phyloP scores from a whole-genome alignment of 1,139 yeast genomes.

The Kurtzmaniella quercitrusa region DNA sequence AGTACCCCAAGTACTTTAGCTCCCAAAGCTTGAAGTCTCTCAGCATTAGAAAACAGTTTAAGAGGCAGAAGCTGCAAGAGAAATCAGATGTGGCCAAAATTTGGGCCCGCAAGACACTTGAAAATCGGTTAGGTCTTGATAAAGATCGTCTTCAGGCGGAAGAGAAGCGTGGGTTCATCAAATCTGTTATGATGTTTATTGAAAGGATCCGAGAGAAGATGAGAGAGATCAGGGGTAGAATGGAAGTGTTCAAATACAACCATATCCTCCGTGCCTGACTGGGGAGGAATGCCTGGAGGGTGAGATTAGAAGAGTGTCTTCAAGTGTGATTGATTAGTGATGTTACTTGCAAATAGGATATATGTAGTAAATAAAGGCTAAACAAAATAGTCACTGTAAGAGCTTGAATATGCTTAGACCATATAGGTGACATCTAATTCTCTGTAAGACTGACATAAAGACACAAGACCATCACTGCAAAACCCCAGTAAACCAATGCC shows the following conservation, averaged over 20 bases:
- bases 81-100: background rate
- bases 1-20: background rate
- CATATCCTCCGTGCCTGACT: background rate
- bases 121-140: background rate
- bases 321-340: no score
- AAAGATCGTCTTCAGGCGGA: background rate
- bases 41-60: background rate
- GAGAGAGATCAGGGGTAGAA: background rate
- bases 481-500: conserved; percentile 38
- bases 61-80: background rate
- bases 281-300: no score
- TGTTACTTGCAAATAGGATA: no score
- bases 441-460: conserved; percentile 32
- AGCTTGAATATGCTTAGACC: no score
- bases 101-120: background rate
- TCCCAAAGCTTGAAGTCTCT: background rate
- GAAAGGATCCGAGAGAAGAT: background rate
- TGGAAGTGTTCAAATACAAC: conserved; percentile 1
- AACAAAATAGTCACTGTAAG: no score
- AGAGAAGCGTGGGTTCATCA: background rate
- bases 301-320: no score
- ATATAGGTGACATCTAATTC: background rate
- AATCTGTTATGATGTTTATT: background rate
- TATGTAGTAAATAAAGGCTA: conserved; percentile 3
- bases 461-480: conserved; percentile 38